Evolutionary conservation across 371 early-diverging fungal genomes (phyloP).

Genomic region (Sporodiniella umbellata): DNA sequence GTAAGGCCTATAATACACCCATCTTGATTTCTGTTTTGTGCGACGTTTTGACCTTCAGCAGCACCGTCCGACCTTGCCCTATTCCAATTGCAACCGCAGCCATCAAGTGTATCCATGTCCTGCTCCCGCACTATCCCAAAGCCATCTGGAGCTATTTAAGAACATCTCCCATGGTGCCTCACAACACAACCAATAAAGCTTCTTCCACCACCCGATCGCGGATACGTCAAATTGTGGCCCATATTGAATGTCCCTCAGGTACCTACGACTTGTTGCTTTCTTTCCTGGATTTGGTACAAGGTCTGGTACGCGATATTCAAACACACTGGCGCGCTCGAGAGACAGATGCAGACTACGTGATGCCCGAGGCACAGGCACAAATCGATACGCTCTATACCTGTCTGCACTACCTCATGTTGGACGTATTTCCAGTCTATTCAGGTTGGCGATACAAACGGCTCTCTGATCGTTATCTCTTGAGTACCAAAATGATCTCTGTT

Average conservation of each 20-base stretch:
- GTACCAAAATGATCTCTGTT: conserved; percentile 31
- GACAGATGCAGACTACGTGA: not conserved
- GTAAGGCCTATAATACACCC: not conserved
- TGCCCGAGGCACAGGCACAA: conserved; percentile 16
- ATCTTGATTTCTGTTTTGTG: conserved; percentile 30
- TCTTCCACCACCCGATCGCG: conserved; percentile 5
- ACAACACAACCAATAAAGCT: conserved; percentile 2
- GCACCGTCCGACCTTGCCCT: conserved; percentile 8
- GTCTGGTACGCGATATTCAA: conserved; percentile 35
- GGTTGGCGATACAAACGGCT: conserved; percentile 41
- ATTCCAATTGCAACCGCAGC: conserved; percentile 24
- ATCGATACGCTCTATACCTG: conserved; percentile 27
- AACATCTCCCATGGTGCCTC: conserved; percentile 31
- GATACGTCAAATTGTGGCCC: conserved; percentile 33
- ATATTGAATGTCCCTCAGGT: conserved; percentile 30
- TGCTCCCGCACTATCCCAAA: conserved; percentile 30
- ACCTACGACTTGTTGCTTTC: conserved; percentile 31
- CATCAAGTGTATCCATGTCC: conserved; percentile 26
- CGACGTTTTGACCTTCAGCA: conserved; percentile 17
- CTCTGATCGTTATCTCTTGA: conserved; percentile 39
- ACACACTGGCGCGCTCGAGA: conserved; percentile 30
- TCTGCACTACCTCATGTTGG: conserved; percentile 36
- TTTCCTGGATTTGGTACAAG: conserved; percentile 39
- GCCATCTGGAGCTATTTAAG: conserved; percentile 34
- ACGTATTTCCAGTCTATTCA: conserved; percentile 42